Evolutionary conservation across 768 basidiomycete species (phyloP), one percentile per base, ranked within the genome.

Genomic region (Suillus sp.): DNA sequence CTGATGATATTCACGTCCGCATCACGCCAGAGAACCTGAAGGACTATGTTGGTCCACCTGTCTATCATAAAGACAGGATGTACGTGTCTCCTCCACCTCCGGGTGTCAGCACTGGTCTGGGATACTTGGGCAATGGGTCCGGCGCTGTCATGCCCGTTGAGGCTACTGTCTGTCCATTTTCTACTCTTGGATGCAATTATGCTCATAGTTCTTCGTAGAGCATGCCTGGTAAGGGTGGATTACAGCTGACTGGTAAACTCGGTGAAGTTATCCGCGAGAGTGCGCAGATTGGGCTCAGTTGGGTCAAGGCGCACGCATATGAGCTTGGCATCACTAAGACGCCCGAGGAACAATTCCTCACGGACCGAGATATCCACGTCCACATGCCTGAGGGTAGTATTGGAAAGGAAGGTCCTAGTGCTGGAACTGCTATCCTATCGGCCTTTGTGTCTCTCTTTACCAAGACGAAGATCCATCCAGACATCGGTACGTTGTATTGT

Each of bases 81-180:
- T 99, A 97, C 69, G 82, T 83, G 16, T 79, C 79, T 38, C 77
- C 86, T 1, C 93, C 94, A 0, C 96, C 96, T 1, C 86, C 94
- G 3, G 97, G 97, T 38, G 97, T 99, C 37, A 91, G 89, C 71
- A 97, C 95, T 16, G 97, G 97, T 20, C 78, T 99, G 4, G 97
- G 97, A 3, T 99, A 99, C 75, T 80, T 96, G 30, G 96, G 96
- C 1, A 99, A 99, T 74, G 97, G 97, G 1, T 92, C 91, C 16
- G 97, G 97, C 30, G 91, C 94, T 5, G 93, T 98, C 48, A 96
- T 99, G 95, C 96, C 96, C 22, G 88, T 99, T 34, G 97, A 99
- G 78, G 94, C 92, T 43, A 91, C 91, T 70, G 95, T 95, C 64
- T 69, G 88, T 82, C 20, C 8, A 38, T 55, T 45, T 16, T 4